phyloP scores from a whole-genome alignment of 164 flowering plant genomes.

The Magnolia officinalis region DNA sequence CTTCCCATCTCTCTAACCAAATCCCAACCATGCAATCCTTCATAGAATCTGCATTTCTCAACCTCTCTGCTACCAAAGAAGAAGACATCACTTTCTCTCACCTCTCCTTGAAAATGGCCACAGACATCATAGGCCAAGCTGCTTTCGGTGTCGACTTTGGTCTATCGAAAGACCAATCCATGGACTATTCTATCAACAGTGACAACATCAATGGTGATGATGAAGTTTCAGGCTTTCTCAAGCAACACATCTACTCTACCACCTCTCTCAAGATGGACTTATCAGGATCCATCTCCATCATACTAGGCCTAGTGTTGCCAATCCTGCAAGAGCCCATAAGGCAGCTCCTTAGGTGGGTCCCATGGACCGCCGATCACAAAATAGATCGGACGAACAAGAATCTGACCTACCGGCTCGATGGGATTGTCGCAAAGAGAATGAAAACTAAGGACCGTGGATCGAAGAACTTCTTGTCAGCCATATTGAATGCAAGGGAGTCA shows the following conservation, averaged over 20 bases:
- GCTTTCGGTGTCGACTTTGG: constrained; percentile 91
- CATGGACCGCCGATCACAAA: constrained; percentile 78
- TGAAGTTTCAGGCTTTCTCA: constrained; percentile 67
- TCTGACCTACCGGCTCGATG: constrained; percentile 49
- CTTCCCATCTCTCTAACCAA: constrained; percentile 72
- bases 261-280: constrained; percentile 90
- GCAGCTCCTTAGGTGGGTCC: constrained; percentile 67
- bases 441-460: constrained; percentile 31
- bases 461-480: constrained; percentile 69
- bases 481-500: constrained; percentile 62
- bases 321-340: constrained; percentile 79
- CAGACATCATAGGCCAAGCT: constrained; percentile 88
- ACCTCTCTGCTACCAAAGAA: constrained; percentile 31
- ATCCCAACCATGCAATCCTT: constrained; percentile 74
- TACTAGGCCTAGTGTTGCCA: constrained; percentile 76
- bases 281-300: constrained; percentile 74
- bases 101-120: constrained; percentile 68
- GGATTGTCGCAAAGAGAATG: constrained; percentile 61
- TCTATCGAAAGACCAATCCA: constrained; percentile 47
- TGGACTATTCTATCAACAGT: constrained; percentile 5
- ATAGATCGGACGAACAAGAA: constrained; percentile 51
- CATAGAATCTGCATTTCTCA: constrained; percentile 57
- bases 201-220: constrained; percentile 11
- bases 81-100: constrained; percentile 59
- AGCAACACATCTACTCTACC: constrained; percentile 84